Percentiles rank a stretch among this genome's conserved stretches.
These are phyloP conservation scores for Periconia macrospinosa DNA, from an alignment of 2,329 filamentous ascomycete genomes.

Conservation along the genomic window DNA sequence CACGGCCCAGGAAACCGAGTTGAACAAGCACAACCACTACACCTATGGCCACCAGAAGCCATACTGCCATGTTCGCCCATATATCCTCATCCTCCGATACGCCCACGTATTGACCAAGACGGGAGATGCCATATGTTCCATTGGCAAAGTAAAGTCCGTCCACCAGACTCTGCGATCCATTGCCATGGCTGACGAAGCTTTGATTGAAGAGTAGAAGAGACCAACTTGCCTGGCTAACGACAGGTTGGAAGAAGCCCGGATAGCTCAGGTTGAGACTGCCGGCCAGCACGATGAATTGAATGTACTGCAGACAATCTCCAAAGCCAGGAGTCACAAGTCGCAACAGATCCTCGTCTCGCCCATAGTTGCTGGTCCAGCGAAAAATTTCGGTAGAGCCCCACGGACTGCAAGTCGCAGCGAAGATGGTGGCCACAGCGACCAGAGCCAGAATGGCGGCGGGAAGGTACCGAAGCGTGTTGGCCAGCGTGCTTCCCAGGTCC, in stretches of 20 bases:
- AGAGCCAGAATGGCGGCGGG: constrained; percentile 77
- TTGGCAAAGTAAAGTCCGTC: constrained; percentile 88
- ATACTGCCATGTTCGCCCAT: constrained; percentile 93
- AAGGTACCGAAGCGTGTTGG: constrained; percentile 72
- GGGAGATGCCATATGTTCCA: constrained; percentile 76
- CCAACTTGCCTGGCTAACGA: constrained; percentile 86
- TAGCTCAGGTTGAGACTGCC: constrained; percentile 87
- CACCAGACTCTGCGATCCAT: constrained; percentile 66
- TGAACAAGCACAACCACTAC: constrained; percentile 71
- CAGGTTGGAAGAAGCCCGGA: constrained; percentile 91
- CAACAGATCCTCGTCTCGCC: constrained; percentile 86
- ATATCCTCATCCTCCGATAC: constrained; percentile 76
- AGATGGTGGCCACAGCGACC: constrained; percentile 78
- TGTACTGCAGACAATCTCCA: constrained; percentile 93
- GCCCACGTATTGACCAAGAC: constrained; percentile 78
- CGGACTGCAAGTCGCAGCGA: constrained; percentile 85
- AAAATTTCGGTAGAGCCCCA: constrained; percentile 93
- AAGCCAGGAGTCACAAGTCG: constrained; percentile 94
- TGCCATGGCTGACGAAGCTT: constrained; percentile 74
- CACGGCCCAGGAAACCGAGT: constrained; percentile 73
- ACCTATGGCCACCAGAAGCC: constrained; percentile 77
- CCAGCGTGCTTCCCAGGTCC: constrained; percentile 69
- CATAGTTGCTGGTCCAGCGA: constrained; percentile 97
- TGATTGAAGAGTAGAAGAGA: constrained; percentile 90
- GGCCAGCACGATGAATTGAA: constrained; percentile 87